Evolutionary conservation across 352 stramenopile species (phyloP), one percentile per base, ranked within the genome.

Genomic region (Phytopythium chamaehyphon): DNA sequence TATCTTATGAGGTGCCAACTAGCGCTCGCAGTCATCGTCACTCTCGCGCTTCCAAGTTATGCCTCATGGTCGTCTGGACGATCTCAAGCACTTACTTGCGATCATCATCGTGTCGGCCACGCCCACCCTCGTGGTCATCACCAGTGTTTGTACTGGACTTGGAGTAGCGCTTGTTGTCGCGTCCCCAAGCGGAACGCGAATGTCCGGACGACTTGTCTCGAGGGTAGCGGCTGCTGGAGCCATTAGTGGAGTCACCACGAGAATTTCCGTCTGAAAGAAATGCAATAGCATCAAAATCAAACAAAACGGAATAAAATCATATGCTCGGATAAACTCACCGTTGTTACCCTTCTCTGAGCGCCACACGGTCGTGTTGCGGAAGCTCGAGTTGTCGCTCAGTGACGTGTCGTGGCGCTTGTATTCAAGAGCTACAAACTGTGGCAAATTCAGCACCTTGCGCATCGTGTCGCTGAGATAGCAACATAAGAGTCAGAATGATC

Each of bases 371-470:
- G 78, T 90, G 60, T 85, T 90, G 39, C 83, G 80, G 36, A 87
- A 87, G 46, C 73, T 85, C 24, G 71, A 88, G 62, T 86, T 91
- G 53, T 94, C 83, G 45, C 69, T 90, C 46, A 95, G 51, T 49
- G 83, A 93, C 39, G 65, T 84, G 47, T 97, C 86, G 53, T 97
- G 90, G 50, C 84, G 83, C 65, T 95, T 95, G 69, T 97, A 97
- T 69, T 97, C 90, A 28, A 97, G 60, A 45, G 83, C 76, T 26
- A 97, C 86, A 67, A 96, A 96, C 57, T 90, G 71, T 36, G 91
- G 91, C 45, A 98, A 59, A 55, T 96, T 96, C 37, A 97, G 71
- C 50, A 97, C 66, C 50, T 88, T 87, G 33, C 88, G 79, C 66
- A 97, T 89, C 47, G 76, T 93, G 36, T 97, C 90, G 51, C 87